Percentiles rank a stretch among this genome's conserved stretches.
These are phyloP conservation scores for Fusarium chuoi DNA, from an alignment of 2,329 filamentous ascomycete genomes.

Conservation along the genomic window DNA sequence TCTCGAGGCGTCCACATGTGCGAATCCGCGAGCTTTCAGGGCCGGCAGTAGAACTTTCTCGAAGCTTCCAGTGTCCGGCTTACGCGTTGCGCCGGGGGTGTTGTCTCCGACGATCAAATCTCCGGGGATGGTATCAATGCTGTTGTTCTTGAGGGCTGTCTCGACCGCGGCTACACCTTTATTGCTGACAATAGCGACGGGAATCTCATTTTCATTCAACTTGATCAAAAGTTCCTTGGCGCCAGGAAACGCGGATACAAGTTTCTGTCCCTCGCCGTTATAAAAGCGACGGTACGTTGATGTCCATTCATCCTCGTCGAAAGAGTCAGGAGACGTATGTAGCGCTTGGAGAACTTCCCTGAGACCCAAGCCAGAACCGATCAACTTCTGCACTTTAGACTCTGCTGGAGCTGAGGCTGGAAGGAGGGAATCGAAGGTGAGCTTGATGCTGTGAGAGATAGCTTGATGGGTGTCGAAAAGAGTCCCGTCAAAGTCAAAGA, in stretches of 20 bases:
- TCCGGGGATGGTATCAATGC: background rate
- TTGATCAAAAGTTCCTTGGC: background rate
- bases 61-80: conserved; percentile 5
- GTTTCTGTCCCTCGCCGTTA: background rate
- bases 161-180: conserved; percentile 3
- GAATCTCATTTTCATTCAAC: accelerated
- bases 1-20: background rate
- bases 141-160: background rate
- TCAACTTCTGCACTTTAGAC: background rate
- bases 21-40: background rate
- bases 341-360: background rate
- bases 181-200: background rate
- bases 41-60: background rate
- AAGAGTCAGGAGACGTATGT: background rate
- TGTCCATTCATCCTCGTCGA: background rate
- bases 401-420: background rate
- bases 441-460: conserved; percentile 11
- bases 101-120: conserved; percentile 7
- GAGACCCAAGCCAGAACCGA: background rate
- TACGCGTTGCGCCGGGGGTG: background rate
- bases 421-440: background rate
- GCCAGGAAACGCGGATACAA: background rate
- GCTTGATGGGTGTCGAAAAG: conserved; percentile 13
- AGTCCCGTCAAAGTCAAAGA: conserved; percentile 13
- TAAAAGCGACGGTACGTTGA: conserved; percentile 5